Percentiles rank a stretch among this genome's conserved stretches.
These are phyloP conservation scores for Macrotyloma uniflorum DNA, from an alignment of 306 rosid genomes.

Conservation along the genomic window DNA sequence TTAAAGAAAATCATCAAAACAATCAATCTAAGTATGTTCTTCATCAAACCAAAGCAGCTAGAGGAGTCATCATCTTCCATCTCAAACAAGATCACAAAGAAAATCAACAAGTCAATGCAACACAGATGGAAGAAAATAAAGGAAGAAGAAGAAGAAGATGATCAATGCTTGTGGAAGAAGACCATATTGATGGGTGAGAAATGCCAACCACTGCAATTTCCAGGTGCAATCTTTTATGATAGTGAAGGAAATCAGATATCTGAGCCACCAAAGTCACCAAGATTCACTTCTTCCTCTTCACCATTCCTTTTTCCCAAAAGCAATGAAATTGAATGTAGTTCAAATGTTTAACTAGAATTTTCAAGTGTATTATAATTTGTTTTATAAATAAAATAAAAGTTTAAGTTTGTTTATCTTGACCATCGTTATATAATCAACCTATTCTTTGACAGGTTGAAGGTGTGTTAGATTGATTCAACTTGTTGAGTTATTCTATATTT, in stretches of 20 bases:
- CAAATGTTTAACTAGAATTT: too few species aligned
- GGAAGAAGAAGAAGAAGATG: constrained; percentile 20
- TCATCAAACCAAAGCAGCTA: constrained; percentile 27
- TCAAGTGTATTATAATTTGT: too few species aligned
- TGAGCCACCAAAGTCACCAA: constrained; percentile 51
- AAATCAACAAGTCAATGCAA: constrained; percentile 22
- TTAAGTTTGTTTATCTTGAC: too few species aligned
- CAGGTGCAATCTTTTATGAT: constrained; percentile 55
- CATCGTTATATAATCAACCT: too few species aligned
- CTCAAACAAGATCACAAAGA: constrained; percentile 25
- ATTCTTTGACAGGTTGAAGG: too few species aligned
- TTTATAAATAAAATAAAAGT: too few species aligned
- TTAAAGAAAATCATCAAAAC: constrained; percentile 27
- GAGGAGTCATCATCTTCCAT: constrained; percentile 11
- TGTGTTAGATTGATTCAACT: too few species aligned
- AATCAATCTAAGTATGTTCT: neutral
- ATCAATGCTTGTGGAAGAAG: constrained; percentile 53
- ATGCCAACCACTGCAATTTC: constrained; percentile 47
- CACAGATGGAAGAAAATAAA: neutral
- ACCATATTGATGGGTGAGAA: constrained; percentile 55
- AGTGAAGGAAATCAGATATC: constrained; percentile 43
- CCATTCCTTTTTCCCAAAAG: neutral
- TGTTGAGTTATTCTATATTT: too few species aligned
- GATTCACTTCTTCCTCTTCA: constrained; percentile 2
- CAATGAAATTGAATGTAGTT: neutral